These are phyloP conservation scores for Lachnellula cervina DNA, from an alignment of 2,329 filamentous ascomycete species.

Conservation along the genomic window DNA sequence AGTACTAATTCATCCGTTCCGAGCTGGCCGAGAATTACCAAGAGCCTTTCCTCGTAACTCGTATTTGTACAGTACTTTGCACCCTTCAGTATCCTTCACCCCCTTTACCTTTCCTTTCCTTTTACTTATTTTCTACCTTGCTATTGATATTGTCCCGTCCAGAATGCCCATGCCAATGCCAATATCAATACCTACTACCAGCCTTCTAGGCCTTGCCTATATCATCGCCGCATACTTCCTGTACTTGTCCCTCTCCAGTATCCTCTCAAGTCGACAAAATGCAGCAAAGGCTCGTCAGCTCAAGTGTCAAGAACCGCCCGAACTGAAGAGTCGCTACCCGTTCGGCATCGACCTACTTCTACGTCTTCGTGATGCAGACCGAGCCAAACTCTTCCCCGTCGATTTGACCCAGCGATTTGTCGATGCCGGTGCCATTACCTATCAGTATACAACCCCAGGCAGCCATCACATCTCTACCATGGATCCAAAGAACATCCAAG, in stretches of 20 bases:
- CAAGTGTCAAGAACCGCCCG: constrained; percentile 23
- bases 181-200: too few species aligned
- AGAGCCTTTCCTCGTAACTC: too few species aligned
- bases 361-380: constrained; percentile 21
- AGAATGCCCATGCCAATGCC: too few species aligned
- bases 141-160: too few species aligned
- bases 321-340: constrained; percentile 20
- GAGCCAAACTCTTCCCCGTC: constrained; percentile 20
- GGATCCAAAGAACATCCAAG: constrained; percentile 46
- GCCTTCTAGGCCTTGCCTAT: constrained; percentile 1
- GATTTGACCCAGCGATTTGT: constrained; percentile 30
- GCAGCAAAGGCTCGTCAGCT: constrained; percentile 21
- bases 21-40: too few species aligned
- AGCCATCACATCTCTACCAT: constrained; percentile 17
- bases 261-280: constrained; percentile 17
- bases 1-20: too few species aligned
- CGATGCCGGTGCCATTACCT: constrained; percentile 31
- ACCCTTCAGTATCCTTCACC: too few species aligned
- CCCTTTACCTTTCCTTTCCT: too few species aligned
- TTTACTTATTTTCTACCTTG: too few species aligned
- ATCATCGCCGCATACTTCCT: constrained; percentile 14
- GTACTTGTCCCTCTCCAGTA: constrained; percentile 9
- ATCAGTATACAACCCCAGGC: constrained; percentile 21
- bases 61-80: too few species aligned
- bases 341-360: constrained; percentile 26